Percentiles rank a stretch among this genome's conserved stretches.
phyloP scores from a whole-genome alignment of 2,329 filamentous ascomycete species.

The Fusarium pseudograminearum region DNA sequence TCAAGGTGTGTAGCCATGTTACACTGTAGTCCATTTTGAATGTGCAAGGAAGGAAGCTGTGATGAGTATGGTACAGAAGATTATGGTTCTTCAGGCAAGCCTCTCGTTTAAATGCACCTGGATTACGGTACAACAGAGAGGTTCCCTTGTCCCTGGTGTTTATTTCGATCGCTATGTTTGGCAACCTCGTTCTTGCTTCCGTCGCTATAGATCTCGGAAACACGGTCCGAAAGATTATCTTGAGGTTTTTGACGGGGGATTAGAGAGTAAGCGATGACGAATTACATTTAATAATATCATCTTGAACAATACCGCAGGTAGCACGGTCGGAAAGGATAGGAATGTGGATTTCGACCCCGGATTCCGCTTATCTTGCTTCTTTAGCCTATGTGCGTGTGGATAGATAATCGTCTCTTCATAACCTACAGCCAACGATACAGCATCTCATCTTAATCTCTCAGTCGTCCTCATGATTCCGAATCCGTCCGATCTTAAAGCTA shows the following conservation, averaged over 20 bases:
- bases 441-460: not conserved
- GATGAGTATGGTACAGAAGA: too few species aligned
- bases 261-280: not conserved
- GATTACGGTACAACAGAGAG: too few species aligned
- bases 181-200: not conserved
- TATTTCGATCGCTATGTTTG: fast-evolving
- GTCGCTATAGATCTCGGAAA: not conserved
- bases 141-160: not conserved
- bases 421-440: too few species aligned
- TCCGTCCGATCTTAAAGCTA: not conserved
- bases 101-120: not conserved
- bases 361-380: not conserved
- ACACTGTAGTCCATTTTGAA: not conserved
- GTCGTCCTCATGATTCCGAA: not conserved
- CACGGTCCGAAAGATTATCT: constrained; percentile 9
- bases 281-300: too few species aligned
- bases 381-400: not conserved
- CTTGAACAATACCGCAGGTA: not conserved
- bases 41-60: too few species aligned
- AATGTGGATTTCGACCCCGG: not conserved
- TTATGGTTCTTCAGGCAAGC: fast-evolving
- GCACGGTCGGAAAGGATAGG: not conserved
- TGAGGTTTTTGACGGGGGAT: fast-evolving
- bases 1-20: not conserved
- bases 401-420: not conserved